A percentile compares a stretch with the other conserved stretches of the same genome.
phyloP scores from a whole-genome alignment of 1,139 yeast species.

The Zygosaccharomyces pseudobailii region DNA sequence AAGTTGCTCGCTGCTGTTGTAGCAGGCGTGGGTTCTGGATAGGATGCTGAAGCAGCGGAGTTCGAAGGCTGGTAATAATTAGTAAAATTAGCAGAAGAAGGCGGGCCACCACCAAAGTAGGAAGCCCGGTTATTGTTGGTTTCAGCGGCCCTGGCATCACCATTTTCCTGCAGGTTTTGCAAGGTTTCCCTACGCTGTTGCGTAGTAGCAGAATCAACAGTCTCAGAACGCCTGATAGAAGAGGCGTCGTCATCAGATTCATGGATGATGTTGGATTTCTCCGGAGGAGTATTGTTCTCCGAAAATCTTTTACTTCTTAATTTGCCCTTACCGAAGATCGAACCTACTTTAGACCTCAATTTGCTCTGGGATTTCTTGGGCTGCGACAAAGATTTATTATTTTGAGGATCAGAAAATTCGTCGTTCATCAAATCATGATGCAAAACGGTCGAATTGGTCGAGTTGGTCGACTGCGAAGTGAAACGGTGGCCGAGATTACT shows the following conservation, averaged over 20 bases:
- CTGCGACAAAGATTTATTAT: conserved; percentile 16
- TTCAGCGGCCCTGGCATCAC: background rate
- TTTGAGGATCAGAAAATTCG: conserved; percentile 27
- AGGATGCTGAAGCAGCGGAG: background rate
- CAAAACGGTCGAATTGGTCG: conserved; percentile 12
- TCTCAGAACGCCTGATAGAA: conserved; percentile 10
- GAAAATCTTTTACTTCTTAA: conserved; percentile 28
- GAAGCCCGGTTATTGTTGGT: conserved; percentile 1
- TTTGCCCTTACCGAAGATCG: conserved; percentile 69
- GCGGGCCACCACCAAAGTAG: background rate
- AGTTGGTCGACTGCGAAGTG: conserved; percentile 9
- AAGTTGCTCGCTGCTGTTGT: conserved; percentile 1
- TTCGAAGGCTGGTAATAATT: conserved; percentile 1
- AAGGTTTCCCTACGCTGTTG: conserved; percentile 9
- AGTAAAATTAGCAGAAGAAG: background rate
- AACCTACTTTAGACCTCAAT: conserved; percentile 75
- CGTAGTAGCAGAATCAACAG: conserved; percentile 7
- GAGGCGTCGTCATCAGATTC: conserved; percentile 15
- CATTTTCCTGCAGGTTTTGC: conserved; percentile 6
- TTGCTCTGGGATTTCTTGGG: conserved; percentile 35
- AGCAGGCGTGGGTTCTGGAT: conserved; percentile 1
- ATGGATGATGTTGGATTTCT: conserved; percentile 11
- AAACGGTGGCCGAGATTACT: conserved; percentile 8
- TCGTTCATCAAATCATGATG: conserved; percentile 29
- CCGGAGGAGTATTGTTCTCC: conserved; percentile 8